These are phyloP conservation scores for Sclerotinia borealis DNA, from an alignment of 2,329 filamentous ascomycete genomes.

Conservation along the genomic window DNA sequence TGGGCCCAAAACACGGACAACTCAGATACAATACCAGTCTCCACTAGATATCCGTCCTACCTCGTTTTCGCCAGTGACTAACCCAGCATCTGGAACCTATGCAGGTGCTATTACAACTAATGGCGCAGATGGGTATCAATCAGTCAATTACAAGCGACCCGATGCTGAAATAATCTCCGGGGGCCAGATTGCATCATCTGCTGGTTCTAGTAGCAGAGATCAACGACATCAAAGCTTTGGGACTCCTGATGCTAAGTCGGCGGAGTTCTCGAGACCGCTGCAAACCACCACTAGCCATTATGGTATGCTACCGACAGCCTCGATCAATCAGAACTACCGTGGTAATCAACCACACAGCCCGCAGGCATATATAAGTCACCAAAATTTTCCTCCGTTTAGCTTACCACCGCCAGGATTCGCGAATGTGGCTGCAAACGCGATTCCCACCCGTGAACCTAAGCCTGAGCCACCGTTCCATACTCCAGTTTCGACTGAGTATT, in stretches of 20 bases:
- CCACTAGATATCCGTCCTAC: constrained; percentile 27
- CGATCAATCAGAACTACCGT: constrained; percentile 40
- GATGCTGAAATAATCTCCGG: constrained; percentile 29
- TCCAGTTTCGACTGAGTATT: constrained; percentile 28
- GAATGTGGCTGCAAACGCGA: constrained; percentile 35
- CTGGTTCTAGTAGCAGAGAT: constrained; percentile 16
- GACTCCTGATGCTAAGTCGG: constrained; percentile 26
- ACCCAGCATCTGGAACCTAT: constrained; percentile 28
- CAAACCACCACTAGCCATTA: constrained; percentile 46
- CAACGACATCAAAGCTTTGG: constrained; percentile 31
- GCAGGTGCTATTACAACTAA: constrained; percentile 24
- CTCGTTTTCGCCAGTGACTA: constrained; percentile 29
- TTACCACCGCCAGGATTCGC: constrained; percentile 55
- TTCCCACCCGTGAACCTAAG: constrained; percentile 26
- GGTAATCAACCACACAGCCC: constrained; percentile 40
- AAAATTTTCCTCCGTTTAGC: constrained; percentile 57
- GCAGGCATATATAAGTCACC: constrained; percentile 49
- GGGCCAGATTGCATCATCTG: constrained; percentile 20
- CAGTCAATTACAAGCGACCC: constrained; percentile 27
- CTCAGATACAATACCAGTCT: constrained; percentile 30
- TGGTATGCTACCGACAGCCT: constrained; percentile 47
- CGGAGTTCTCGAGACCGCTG: constrained; percentile 40
- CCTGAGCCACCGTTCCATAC: constrained; percentile 28
- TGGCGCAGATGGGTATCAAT: constrained; percentile 24
- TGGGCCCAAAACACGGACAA: constrained; percentile 25